Base-by-base conservation (phyloP, 2,329 filamentous ascomycete species). In the Cordyceps pruinosa region DNA sequence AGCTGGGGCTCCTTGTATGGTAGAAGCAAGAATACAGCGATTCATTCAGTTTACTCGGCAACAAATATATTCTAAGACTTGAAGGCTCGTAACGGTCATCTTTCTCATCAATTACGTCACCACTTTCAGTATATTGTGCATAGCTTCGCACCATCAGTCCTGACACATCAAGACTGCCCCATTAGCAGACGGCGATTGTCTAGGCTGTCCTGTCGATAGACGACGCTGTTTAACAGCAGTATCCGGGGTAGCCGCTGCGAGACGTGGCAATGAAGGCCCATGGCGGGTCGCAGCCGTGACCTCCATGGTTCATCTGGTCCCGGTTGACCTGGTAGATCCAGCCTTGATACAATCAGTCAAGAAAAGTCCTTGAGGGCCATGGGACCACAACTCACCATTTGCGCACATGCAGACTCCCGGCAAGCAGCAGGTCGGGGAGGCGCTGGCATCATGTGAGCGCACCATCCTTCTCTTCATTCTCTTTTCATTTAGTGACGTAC, bases 281-380 rank as follows among this genome's bases (percentile, higher is more conserved):
- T n/a, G 46, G 46, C 25, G 46, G 46, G 30, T 48, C 46, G n/a
- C 46, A 48, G 46, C 46, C 46, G 46, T 48, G 28, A n/a, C 46
- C n/a, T 35, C 46, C 28, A 34, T 28, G 28, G 4, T 34, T 34
- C 28, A 48, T 48, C 46, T 48, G 46, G 30, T 32, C 46, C 21
- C 15, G 3, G n/a, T 48, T 35, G 28, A 48, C 17, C 28, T 48
- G 15, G 30, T 35, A 48, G 46, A 48, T 34, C 46, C 46, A 48
- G 19, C 46, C 46, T 48, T 48, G 28, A 12, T 12, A 26, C 30
- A 23, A 21, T 42, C 21, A 35, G 46, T 35, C 4, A 48, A 30
- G 7, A 3, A n/a, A 28, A 32, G 13, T 28, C 21, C 4, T 19
- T 19, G 30, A 35, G n/a, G 3, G 2, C 7, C 21, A 21, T 10